A percentile compares a stretch with the other conserved stretches of the same genome.
phyloP scores from a whole-genome alignment of 768 basidiomycete genomes.

The Dentipellis sp. region DNA sequence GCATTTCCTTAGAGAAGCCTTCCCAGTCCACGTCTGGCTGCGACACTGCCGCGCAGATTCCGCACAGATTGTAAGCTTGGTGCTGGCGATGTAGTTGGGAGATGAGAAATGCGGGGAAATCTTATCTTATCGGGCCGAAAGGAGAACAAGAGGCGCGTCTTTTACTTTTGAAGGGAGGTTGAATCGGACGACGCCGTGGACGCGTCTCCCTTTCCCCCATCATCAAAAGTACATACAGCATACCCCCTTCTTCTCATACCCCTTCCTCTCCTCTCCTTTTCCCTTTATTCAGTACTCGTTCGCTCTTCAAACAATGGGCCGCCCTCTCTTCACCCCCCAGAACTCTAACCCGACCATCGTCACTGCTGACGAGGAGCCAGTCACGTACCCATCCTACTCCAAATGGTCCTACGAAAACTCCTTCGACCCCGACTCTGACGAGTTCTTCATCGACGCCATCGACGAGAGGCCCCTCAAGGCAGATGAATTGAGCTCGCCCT shows the following conservation, averaged over 20 bases:
- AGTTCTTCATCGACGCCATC: conserved; percentile 15
- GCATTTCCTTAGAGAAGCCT: too few relatives aligned
- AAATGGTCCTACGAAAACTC: conserved; percentile 15
- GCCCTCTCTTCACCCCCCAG: conserved; percentile 6
- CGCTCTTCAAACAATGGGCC: conserved; percentile 11
- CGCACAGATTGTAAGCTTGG: too few relatives aligned
- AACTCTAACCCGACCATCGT: conserved; percentile 5
- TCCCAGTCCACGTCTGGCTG: too few relatives aligned
- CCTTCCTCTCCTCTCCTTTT: neutral
- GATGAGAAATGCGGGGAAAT: too few relatives aligned
- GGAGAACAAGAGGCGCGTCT: too few relatives aligned
- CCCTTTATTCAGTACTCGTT: neutral
- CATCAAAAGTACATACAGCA: neutral
- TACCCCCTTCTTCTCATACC: neutral
- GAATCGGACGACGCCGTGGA: neutral
- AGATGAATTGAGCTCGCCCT: conserved; percentile 8
- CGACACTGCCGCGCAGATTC: too few relatives aligned
- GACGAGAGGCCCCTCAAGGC: conserved; percentile 12
- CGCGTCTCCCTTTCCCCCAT: neutral
- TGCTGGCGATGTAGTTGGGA: too few relatives aligned
- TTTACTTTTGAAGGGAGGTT: neutral
- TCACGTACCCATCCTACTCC: conserved; percentile 5
- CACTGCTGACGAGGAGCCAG: conserved; percentile 1
- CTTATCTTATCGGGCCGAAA: too few relatives aligned
- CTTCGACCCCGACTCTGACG: conserved; percentile 16